Evolutionary conservation across 2,329 filamentous ascomycete species (phyloP), one percentile per base, ranked within the genome.

Genomic region (Tolypocladium album): DNA sequence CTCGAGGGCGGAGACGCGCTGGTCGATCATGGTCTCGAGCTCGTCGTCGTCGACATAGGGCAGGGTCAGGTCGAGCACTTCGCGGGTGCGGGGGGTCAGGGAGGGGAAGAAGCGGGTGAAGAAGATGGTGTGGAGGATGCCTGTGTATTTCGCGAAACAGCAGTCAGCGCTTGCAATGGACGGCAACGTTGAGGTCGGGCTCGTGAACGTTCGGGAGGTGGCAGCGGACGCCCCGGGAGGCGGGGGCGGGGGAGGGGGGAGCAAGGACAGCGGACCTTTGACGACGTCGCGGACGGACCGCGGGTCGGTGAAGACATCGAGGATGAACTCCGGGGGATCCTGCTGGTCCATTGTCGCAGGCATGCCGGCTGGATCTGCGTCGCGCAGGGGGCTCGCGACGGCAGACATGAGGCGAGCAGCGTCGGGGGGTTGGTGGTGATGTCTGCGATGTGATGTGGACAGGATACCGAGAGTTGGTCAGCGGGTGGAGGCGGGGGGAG

Each of bases 31-130:
- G 39, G 91, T 94, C 73, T 96, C 91, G 64, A 97, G 87, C 74
- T 96, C 91, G 65, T 88, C 88, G 71, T 97, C 91, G 71, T 92
- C 86, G 70, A 97, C 89, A 69, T 90, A 89, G 58, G 94, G 92
- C 36, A 97, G 84, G 40, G 91, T 92, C 63, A 96, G 83, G 75
- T 96, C 92, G 65, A 97, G 87, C 64, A 97, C 86, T 71, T 97
- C 92, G 76, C 91, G 88, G 64, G 90, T 92, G 64, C 85, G 84
- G 7, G 94, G 93, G 50, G 84, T 80, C 67, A 97, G 83, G 61
- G 90, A 87, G 60, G 91, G 91, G 80, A 97, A 97, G 83, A 93
- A 96, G 70, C 94, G 89, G 78, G 97, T 92, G 82, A 97, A 97
- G 85, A 97, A 99, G 74, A 97, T 97, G 57, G 92, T 95, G 74